Percentiles rank a stretch among this genome's conserved stretches.
Evolutionary conservation across 805 yeast genomes (phyloP).

Genomic region (Starmerella sirachaensis): DNA sequence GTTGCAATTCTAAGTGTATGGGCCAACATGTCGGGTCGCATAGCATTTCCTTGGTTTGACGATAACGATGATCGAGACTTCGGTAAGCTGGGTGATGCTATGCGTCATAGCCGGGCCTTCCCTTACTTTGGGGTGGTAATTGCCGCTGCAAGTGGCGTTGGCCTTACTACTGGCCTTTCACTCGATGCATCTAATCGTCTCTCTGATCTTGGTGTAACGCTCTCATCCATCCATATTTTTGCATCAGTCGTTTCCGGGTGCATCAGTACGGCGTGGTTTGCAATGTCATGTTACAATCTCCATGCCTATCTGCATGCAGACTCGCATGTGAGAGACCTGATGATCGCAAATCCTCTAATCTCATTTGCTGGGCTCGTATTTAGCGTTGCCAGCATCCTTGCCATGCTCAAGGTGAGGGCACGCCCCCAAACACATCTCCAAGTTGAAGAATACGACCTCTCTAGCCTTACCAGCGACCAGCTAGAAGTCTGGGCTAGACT

Average conservation of each 20-base stretch:
- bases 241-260: conserved; percentile 12
- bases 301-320: conserved; percentile 1
- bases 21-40: conserved; percentile 16
- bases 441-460: conserved; percentile 26
- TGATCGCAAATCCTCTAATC: conserved; percentile 21
- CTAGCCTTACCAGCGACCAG: conserved; percentile 22
- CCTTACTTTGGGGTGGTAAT: conserved; percentile 22
- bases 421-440: conserved; percentile 24
- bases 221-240: conserved; percentile 17
- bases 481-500: conserved; percentile 26
- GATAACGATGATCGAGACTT: not conserved
- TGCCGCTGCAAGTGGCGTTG: conserved; percentile 22
- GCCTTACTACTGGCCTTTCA: conserved; percentile 19
- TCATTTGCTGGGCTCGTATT: conserved; percentile 19
- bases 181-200: conserved; percentile 22
- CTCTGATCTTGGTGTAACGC: conserved; percentile 15
- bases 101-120: conserved; percentile 13
- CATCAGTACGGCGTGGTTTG: conserved; percentile 21
- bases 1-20: conserved; percentile 20
- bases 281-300: conserved; percentile 16
- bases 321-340: conserved; percentile 14
- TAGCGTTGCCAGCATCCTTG: conserved; percentile 19
- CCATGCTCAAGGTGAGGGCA: conserved; percentile 20
- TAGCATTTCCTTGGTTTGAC: not conserved
- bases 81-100: not conserved